Percentiles rank a stretch among this genome's conserved stretches.
Evolutionary conservation across 352 stramenopile genomes (phyloP).

Genomic region (Thraustotheca clavata): DNA sequence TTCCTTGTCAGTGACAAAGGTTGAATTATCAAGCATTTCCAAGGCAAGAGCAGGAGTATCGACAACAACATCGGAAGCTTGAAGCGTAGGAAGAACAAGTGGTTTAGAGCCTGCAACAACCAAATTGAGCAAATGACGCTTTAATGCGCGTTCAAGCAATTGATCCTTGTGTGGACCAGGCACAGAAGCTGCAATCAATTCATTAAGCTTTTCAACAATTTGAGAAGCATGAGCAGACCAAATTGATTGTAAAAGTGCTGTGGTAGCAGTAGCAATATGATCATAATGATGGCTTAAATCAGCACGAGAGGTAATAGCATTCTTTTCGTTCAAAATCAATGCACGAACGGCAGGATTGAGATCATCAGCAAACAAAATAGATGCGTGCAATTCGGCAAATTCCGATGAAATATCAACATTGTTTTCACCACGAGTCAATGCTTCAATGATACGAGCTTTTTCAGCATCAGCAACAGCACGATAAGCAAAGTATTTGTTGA

Average conservation of each 20-base stretch:
- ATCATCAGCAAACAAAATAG: constrained; percentile 62
- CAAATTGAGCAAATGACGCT: constrained; percentile 49
- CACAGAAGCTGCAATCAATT: constrained; percentile 32
- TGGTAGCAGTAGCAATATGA: constrained; percentile 52
- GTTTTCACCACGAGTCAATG: constrained; percentile 37
- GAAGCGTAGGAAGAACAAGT: constrained; percentile 34
- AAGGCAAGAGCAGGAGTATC: constrained; percentile 35
- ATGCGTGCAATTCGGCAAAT: constrained; percentile 51
- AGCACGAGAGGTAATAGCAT: constrained; percentile 48
- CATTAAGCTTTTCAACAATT: constrained; percentile 54
- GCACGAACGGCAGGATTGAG: constrained; percentile 53
- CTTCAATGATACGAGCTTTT: constrained; percentile 62
- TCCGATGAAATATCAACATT: constrained; percentile 45
- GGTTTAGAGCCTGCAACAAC: constrained; percentile 52
- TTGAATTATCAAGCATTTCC: constrained; percentile 50
- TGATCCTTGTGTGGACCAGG: constrained; percentile 57
- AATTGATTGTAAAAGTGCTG: constrained; percentile 51
- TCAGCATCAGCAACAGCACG: constrained; percentile 52
- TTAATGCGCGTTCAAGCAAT: constrained; percentile 61
- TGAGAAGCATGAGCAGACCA: constrained; percentile 52
- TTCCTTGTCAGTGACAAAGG: constrained; percentile 59
- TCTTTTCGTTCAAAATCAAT: constrained; percentile 43
- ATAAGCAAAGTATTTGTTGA: constrained; percentile 75
- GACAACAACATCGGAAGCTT: constrained; percentile 1
- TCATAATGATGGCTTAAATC: constrained; percentile 65